These are phyloP conservation scores for Arabidopsis lyrata DNA, from an alignment of 441 rosid genomes.

Conservation along the genomic window DNA sequence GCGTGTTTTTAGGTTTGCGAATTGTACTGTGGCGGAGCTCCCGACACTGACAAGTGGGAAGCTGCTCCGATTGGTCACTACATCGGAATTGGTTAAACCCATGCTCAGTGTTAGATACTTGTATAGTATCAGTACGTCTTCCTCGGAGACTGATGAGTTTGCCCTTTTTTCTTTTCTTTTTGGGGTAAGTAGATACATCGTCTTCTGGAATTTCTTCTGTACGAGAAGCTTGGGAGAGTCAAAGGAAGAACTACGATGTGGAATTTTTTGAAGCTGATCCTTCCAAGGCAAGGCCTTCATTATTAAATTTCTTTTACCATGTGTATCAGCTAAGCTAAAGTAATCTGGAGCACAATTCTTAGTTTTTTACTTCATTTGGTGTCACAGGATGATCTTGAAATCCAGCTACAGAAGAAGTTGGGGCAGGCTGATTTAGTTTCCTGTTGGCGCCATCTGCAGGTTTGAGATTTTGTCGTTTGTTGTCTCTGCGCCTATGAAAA, in stretches of 20 bases:
- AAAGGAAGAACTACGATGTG: slow-evolving; percentile 62
- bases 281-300: slow-evolving; percentile 47
- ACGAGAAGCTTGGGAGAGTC: slow-evolving; percentile 86
- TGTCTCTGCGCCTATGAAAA: background rate
- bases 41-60: slow-evolving; percentile 80
- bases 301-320: background rate
- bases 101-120: background rate
- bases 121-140: background rate
- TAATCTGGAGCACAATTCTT: slow-evolving; percentile 13
- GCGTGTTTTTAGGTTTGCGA: slow-evolving; percentile 68
- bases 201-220: slow-evolving; percentile 69
- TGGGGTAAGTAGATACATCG: slow-evolving; percentile 53
- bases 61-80: slow-evolving; percentile 70
- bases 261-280: slow-evolving; percentile 92
- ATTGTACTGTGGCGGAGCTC: slow-evolving; percentile 75
- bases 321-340: background rate
- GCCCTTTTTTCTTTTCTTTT: background rate
- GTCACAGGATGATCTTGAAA: slow-evolving; percentile 69
- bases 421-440: slow-evolving; percentile 83
- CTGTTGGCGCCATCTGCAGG: slow-evolving; percentile 97
- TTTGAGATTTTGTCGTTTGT: slow-evolving; percentile 34
- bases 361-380: slow-evolving; percentile 1
- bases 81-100: slow-evolving; percentile 74
- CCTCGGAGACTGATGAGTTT: background rate
- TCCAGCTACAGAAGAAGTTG: slow-evolving; percentile 63